A percentile compares a stretch with the other conserved stretches of the same genome.
phyloP scores from a whole-genome alignment of 1,139 yeast species.

The Kluyveromyces marxianus region DNA sequence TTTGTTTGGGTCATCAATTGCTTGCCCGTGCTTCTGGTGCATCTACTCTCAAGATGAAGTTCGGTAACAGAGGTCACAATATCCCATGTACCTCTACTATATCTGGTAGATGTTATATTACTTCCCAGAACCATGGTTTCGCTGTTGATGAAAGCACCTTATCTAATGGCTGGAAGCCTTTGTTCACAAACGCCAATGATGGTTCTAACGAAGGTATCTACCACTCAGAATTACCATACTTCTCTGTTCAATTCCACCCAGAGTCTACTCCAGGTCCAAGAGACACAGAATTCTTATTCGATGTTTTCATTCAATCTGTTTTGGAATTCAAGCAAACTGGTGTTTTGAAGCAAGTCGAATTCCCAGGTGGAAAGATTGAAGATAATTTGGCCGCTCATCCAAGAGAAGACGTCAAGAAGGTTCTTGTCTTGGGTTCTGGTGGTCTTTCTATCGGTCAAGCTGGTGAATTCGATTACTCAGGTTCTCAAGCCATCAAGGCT shows the following conservation, averaged over 20 bases:
- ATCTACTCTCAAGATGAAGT: conserved; percentile 80
- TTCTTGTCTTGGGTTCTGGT: conserved; percentile 94
- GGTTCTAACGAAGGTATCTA: conserved; percentile 98
- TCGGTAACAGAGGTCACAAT: conserved; percentile 99
- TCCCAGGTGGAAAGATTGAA: conserved; percentile 81
- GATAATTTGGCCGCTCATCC: conserved; percentile 73
- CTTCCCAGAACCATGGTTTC: conserved; percentile 98
- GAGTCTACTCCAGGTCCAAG: conserved; percentile 99
- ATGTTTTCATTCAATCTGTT: conserved; percentile 82
- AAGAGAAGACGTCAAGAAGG: conserved; percentile 81
- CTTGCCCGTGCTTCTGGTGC: conserved; percentile 96
- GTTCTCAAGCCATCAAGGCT: conserved; percentile 91
- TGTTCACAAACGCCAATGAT: conserved; percentile 93
- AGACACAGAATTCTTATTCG: conserved; percentile 96
- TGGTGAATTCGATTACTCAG: conserved; percentile 98
- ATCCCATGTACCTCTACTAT: conserved; percentile 93
- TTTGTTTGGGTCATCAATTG: conserved; percentile 97
- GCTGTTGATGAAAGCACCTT: conserved; percentile 86
- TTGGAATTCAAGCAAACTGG: conserved; percentile 52
- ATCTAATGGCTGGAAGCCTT: conserved; percentile 79
- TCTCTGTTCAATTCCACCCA: conserved; percentile 99
- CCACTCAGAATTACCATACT: conserved; percentile 78
- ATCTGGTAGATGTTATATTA: conserved; percentile 95
- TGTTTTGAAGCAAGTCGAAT: conserved; percentile 60
- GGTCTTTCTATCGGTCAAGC: conserved; percentile 99